Percentiles rank a stretch among this genome's conserved stretches.
Evolutionary conservation across 1,139 yeast species (phyloP).

Genomic region (Kodamaea alishanica): DNA sequence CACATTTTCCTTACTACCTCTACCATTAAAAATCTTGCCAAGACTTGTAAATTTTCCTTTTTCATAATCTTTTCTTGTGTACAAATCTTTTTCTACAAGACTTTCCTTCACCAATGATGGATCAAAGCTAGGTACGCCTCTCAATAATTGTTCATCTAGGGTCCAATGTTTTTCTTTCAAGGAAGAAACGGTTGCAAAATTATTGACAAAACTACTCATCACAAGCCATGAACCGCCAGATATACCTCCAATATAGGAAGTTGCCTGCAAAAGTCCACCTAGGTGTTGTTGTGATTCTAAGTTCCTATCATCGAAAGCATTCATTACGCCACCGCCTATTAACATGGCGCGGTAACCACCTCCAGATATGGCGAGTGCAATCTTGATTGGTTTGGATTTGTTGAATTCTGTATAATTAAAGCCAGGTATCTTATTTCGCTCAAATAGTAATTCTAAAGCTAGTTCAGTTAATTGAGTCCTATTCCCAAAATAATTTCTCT

Average conservation of each 20-base stretch:
- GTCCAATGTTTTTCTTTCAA: slow-evolving; percentile 38
- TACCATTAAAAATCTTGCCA: slow-evolving; percentile 10
- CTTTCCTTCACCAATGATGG: slow-evolving; percentile 13
- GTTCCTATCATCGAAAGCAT: slow-evolving; percentile 50
- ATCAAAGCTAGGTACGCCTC: slow-evolving; percentile 52
- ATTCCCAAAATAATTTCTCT: slow-evolving; percentile 32
- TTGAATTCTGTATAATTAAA: slow-evolving; percentile 27
- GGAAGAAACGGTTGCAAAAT: slow-evolving; percentile 37
- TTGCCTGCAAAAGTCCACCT: slow-evolving; percentile 52
- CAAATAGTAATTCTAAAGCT: slow-evolving; percentile 32
- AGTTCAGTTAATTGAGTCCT: slow-evolving; percentile 30
- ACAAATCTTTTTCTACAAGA: slow-evolving; percentile 2
- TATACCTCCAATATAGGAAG: slow-evolving; percentile 56
- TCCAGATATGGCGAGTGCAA: slow-evolving; percentile 65
- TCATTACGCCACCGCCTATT: slow-evolving; percentile 58
- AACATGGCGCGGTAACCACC: slow-evolving; percentile 73
- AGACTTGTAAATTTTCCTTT: slow-evolving; percentile 11
- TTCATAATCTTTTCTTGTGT: slow-evolving; percentile 1
- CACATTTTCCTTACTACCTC: slow-evolving; percentile 3
- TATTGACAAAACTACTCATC: slow-evolving; percentile 48
- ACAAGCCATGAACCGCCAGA: slow-evolving; percentile 74
- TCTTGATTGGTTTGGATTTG: slow-evolving; percentile 28
- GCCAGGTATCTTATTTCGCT: slow-evolving; percentile 33
- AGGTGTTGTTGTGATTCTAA: slow-evolving; percentile 29
- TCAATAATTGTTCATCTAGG: slow-evolving; percentile 46